These are phyloP conservation scores for Phytophthora hibernalis DNA, from an alignment of 352 stramenopile genomes.

Conservation along the genomic window DNA sequence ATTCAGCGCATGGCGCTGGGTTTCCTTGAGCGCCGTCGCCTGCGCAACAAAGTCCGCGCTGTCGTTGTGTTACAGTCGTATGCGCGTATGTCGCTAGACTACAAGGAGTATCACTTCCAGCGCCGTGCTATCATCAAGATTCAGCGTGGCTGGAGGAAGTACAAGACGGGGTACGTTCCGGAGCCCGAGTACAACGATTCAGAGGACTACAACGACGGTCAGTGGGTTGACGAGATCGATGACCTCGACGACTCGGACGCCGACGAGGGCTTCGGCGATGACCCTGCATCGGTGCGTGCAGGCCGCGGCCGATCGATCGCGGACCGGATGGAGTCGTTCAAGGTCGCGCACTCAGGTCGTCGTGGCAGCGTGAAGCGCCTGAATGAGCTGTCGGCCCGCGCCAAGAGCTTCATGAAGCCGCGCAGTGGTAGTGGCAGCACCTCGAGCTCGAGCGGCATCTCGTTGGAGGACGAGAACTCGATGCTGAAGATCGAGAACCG, in stretches of 20 bases:
- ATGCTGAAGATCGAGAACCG: conserved; percentile 91
- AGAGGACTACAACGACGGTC: conserved; percentile 47
- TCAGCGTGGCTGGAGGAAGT: conserved; percentile 70
- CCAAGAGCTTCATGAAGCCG: conserved; percentile 76
- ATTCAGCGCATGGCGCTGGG: conserved; percentile 85
- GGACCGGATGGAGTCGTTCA: conserved; percentile 75
- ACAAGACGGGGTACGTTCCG: conserved; percentile 43
- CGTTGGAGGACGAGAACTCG: conserved; percentile 85
- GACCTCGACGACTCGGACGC: conserved; percentile 56
- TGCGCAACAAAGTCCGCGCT: conserved; percentile 69
- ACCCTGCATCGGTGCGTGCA: conserved; percentile 39
- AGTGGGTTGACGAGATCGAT: conserved; percentile 59
- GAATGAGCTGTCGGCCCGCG: conserved; percentile 73
- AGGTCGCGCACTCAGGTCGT: conserved; percentile 45
- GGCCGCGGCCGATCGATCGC: conserved; percentile 57
- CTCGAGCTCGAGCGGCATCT: conserved; percentile 72
- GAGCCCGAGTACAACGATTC: conserved; percentile 47
- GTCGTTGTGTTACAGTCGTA: conserved; percentile 87
- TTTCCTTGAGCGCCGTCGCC: conserved; percentile 79
- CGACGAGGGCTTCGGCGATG: conserved; percentile 61
- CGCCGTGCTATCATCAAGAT: conserved; percentile 76
- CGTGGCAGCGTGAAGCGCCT: conserved; percentile 73
- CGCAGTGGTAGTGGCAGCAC: conserved; percentile 69
- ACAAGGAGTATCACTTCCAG: conserved; percentile 74
- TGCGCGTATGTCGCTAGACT: conserved; percentile 78